Evolutionary conservation across 306 rosid genomes (phyloP).

Genomic region (Dalbergia cochinchinensis): DNA sequence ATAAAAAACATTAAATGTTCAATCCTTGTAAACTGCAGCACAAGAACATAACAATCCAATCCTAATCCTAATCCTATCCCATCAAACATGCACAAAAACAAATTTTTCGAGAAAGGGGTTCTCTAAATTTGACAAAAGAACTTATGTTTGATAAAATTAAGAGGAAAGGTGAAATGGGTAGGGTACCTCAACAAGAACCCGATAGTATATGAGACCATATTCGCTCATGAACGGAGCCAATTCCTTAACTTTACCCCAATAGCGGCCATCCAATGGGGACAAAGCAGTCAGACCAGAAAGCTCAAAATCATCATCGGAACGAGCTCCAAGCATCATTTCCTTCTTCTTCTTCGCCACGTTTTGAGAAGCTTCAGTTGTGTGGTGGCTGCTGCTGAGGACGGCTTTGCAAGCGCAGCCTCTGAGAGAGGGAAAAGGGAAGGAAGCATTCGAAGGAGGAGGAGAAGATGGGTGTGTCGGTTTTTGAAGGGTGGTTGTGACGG

Average conservation of each 20-base stretch:
- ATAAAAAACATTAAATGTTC: neutral
- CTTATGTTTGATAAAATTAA: neutral
- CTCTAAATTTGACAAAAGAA: neutral
- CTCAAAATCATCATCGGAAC: slow-evolving; percentile 51
- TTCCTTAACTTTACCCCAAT: slow-evolving; percentile 70
- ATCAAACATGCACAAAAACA: neutral
- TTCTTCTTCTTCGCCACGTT: slow-evolving; percentile 35
- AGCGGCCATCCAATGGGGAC: slow-evolving; percentile 85
- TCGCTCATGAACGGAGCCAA: slow-evolving; percentile 70
- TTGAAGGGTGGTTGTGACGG: slow-evolving; percentile 13
- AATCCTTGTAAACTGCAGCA: neutral
- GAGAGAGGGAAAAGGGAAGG: slow-evolving; percentile 33
- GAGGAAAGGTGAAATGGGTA: neutral
- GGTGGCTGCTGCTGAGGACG: slow-evolving; percentile 23
- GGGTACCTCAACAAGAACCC: slow-evolving; percentile 75
- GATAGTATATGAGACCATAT: slow-evolving; percentile 64
- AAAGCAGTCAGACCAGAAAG: slow-evolving; percentile 68
- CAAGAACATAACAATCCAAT: neutral
- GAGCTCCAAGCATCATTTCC: slow-evolving; percentile 15
- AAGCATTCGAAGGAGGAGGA: slow-evolving; percentile 7
- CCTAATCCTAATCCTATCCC: neutral
- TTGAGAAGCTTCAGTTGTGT: neutral
- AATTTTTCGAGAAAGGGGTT: neutral
- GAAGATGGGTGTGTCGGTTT: neutral
- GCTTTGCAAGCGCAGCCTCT: slow-evolving; percentile 47